These are phyloP conservation scores for Aspergillus jensenii DNA, from an alignment of 2,329 filamentous ascomycete species.

Conservation along the genomic window DNA sequence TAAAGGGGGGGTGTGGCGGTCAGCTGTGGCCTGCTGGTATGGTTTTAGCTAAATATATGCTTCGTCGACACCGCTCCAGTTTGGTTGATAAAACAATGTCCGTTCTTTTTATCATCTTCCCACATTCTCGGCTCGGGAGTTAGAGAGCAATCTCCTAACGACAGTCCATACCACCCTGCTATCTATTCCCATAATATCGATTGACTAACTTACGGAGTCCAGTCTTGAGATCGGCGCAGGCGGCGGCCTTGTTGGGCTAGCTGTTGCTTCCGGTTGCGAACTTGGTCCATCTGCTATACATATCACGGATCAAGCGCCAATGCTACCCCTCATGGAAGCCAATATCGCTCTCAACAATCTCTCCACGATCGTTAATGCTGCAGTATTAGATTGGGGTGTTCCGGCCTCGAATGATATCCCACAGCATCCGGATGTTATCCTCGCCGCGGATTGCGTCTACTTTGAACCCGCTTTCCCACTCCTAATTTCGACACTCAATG, in stretches of 20 bases:
- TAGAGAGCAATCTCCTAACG: neutral
- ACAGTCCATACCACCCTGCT: neutral
- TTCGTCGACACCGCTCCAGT: conserved; percentile 67
- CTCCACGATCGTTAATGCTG: conserved; percentile 60
- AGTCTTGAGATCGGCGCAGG: conserved; percentile 92
- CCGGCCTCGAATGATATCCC: conserved; percentile 40
- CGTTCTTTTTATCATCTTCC: conserved; percentile 36
- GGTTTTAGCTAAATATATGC: conserved; percentile 81
- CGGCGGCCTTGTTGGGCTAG: conserved; percentile 76
- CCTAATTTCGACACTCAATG: conserved; percentile 72
- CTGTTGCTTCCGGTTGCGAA: conserved; percentile 57
- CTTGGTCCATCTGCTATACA: conserved; percentile 58
- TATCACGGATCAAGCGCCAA: conserved; percentile 84
- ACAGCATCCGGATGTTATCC: conserved; percentile 69
- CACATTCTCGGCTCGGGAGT: neutral
- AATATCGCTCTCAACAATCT: conserved; percentile 84
- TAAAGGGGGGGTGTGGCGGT: conserved; percentile 84
- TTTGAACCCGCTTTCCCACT: conserved; percentile 94
- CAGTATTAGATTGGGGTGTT: conserved; percentile 75
- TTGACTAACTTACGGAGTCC: conserved; percentile 9
- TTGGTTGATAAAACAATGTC: conserved; percentile 71
- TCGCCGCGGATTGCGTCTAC: conserved; percentile 97
- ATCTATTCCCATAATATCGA: neutral
- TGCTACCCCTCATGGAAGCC: conserved; percentile 80
- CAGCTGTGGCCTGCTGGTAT: conserved; percentile 94